Percentiles rank a stretch among this genome's conserved stretches.
phyloP scores from a whole-genome alignment of 148 eudicot species.

The Limonium bicolor region DNA sequence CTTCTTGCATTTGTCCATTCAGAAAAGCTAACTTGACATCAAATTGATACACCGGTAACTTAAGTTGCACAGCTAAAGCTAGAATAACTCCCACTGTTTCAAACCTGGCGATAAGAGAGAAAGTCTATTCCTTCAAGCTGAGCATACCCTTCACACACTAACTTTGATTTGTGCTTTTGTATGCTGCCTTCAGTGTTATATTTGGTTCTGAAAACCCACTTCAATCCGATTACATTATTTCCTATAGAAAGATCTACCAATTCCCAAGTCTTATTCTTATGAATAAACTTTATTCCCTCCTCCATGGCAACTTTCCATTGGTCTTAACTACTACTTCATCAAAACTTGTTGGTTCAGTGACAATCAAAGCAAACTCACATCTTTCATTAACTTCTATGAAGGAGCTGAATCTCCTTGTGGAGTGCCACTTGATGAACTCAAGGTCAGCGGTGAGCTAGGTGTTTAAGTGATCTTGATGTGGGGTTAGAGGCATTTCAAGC shows the following conservation, averaged over 20 bases:
- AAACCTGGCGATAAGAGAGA: not conserved
- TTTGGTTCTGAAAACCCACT: conserved; percentile 5
- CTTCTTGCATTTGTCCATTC: not conserved
- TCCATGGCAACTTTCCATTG: not conserved
- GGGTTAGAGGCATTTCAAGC: no score
- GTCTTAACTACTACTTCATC: not conserved
- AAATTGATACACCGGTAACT: not conserved
- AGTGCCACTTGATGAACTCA: not conserved
- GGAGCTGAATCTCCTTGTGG: no score
- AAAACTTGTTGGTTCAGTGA: not conserved
- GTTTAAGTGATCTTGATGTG: not conserved
- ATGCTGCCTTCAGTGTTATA: not conserved
- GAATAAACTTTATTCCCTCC: not conserved
- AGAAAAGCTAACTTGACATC: no score
- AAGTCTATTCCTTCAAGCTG: not conserved
- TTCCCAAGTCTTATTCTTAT: conserved; percentile 3
- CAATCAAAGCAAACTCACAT: not conserved
- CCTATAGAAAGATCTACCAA: not conserved
- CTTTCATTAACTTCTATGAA: not conserved
- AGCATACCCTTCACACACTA: not conserved
- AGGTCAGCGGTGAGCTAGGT: not conserved
- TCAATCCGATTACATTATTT: conserved; percentile 1
- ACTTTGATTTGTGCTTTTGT: not conserved
- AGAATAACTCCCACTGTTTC: not conserved
- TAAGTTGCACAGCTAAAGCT: not conserved